Evolutionary conservation across 768 basidiomycete species (phyloP), one percentile per base, ranked within the genome.

Genomic region (Podaxis sp.): DNA sequence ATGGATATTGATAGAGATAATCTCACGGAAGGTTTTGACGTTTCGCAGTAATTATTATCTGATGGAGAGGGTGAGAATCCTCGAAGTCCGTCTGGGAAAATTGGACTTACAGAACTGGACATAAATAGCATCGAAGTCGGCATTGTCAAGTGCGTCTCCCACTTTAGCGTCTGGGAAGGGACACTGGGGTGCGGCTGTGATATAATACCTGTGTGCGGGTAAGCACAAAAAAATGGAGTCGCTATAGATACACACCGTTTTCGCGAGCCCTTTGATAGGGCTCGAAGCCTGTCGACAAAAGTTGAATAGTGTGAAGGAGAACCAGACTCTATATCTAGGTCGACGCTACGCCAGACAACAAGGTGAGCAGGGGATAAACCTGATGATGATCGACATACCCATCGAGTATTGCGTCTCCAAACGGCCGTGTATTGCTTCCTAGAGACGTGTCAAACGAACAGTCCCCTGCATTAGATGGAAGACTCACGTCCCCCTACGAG

Each of bases 281-380:
- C 74, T 33, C 85, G 77, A 24, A 89, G 73, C 59, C 79, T 76
- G 57, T 76, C 82, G 40, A 86, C 82, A 66, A 87, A 84, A 0
- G 82, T 79, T 22, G 77, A 77, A 66, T 84, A 87, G 58, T 80
- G 75, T 2, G 80, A 76, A 11, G 76, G 70, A 3, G 76, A 75
- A 11, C 89, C 89, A 28, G 82, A 81, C 72, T 91, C 89, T 60
- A 91, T 88, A 69, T 90, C 89, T 52, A 91, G 71, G 72, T 91
- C 89, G 62, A 90, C 73, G 22, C 82, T 84, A 55, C 3, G 44
- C 15, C 55, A 50, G 44, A n/a, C 26, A 33, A 10, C 17, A 30
- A 56, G 51, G 12, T 51, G 40, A 53, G 22, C 41, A 37, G 20
- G 10, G 11, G 38, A 58, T 13, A 5, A 33, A 22, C 51, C 24